Evolutionary conservation across 75 land plant genomes (phyloP), one percentile per base, ranked within the genome.

Genomic region (Gnetum montanum): DNA sequence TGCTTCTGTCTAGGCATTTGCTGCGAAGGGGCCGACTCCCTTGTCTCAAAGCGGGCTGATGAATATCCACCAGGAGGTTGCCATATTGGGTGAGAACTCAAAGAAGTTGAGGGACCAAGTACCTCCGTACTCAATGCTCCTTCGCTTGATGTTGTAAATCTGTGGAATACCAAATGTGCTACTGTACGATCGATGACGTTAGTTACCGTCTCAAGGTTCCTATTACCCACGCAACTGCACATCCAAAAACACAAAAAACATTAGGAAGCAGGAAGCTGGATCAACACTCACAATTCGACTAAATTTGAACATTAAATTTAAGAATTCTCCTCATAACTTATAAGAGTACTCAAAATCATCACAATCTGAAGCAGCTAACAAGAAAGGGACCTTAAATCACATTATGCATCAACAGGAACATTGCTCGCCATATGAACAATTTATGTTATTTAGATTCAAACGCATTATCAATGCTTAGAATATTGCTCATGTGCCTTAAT

Each of bases 131-230:
- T 33, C 16, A 52, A 52, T 51, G 54, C 18, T 52, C 55, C 55
- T 30, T 11, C 55, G 34, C 30, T 40, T 16, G 70, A 57, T 8
- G 46, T 62, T 45, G 75, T 34, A 18, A 76, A 67, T 37, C 69
- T 60, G 44, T 74, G 73, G 53, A 93, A 93, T 23, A 93, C 73
- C 34, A 93, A 68, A 58, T 93, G 82, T 15, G 96, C 98, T 12
- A 93, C 77, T 3, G 74, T 63, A 3, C 98, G 77, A 60, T 93
- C 98, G 44, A 85, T 82, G 23, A 79, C 82, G 66, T 93, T 93
- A 28, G 92, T 86, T 35, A 78, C 81, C 25, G 84, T 90, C 73
- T 86, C 92, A 29, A 63, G 40, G 52, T 65, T 74, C 22, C 43
- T 45, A 48, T 70, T 34, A 37, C 66, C 58, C 26, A 27, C 26